A percentile compares a stretch with the other conserved stretches of the same genome.
Conservation (phyloP, 345 rosid genomes). For the Moricandia arvensis region DNA sequence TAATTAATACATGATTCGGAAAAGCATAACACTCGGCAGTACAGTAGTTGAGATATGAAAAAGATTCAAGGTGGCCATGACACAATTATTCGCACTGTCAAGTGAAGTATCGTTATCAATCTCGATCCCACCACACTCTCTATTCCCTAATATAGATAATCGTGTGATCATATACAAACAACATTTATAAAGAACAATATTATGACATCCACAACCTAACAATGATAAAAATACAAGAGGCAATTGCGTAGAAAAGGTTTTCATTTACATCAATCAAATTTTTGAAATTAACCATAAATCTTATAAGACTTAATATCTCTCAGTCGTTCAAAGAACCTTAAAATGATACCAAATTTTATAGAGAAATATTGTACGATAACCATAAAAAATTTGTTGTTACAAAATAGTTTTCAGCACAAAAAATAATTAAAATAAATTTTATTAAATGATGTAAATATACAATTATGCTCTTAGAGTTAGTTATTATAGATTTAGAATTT, state of each 20-base stretch:
- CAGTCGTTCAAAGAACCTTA: too few species aligned
- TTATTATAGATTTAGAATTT: too few species aligned
- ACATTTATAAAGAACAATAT: not conserved
- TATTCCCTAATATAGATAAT: constrained; percentile 16
- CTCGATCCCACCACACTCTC: constrained; percentile 10
- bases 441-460: too few species aligned
- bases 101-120: constrained; percentile 33
- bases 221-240: not conserved
- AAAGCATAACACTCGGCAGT: not conserved
- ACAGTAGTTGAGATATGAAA: not conserved
- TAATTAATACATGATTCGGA: too few species aligned
- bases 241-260: not conserved
- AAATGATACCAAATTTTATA: too few species aligned
- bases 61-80: too few species aligned
- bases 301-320: not conserved
- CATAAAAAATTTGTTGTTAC: too few species aligned
- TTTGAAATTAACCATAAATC: not conserved
- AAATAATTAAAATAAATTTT: too few species aligned
- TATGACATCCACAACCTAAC: not conserved
- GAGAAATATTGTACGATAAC: too few species aligned
- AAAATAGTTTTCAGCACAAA: too few species aligned
- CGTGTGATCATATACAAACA: constrained; percentile 5
- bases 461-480: too few species aligned
- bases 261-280: not conserved
- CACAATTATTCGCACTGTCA: constrained; percentile 23